phyloP scores from a whole-genome alignment of 257 asterid genomes.

The Forsythia viridissima region DNA sequence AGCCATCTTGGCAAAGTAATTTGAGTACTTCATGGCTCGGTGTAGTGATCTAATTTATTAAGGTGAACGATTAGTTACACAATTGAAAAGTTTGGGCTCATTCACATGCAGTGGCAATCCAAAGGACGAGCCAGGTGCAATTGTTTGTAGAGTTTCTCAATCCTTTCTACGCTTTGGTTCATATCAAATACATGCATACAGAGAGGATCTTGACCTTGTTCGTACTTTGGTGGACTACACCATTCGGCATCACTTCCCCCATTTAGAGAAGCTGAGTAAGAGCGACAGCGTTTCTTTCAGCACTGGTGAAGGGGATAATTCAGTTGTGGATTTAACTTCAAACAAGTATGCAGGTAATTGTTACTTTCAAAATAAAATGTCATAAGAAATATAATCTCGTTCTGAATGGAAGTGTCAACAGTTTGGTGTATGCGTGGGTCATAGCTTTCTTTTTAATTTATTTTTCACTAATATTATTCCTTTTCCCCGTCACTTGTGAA shows the following conservation, averaged over 20 bases:
- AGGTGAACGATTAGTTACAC: background rate
- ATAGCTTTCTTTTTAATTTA: background rate
- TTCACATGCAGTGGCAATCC: constrained; percentile 82
- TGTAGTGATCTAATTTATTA: background rate
- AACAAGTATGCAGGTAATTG: constrained; percentile 88
- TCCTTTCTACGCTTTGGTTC: constrained; percentile 97
- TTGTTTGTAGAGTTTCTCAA: constrained; percentile 92
- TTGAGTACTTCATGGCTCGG: background rate
- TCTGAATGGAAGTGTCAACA: background rate
- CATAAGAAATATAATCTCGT: background rate
- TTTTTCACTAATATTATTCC: background rate
- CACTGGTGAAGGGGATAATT: constrained; percentile 80
- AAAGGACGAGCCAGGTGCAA: constrained; percentile 97
- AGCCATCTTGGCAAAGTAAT: background rate
- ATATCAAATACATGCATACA: constrained; percentile 85
- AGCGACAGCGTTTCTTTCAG: constrained; percentile 82
- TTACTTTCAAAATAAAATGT: background rate
- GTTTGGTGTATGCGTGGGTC: background rate
- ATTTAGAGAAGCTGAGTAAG: constrained; percentile 75
- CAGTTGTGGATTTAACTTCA: constrained; percentile 89
- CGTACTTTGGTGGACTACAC: constrained; percentile 83
- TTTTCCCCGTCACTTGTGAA: background rate
- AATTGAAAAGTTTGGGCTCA: constrained; percentile 9
- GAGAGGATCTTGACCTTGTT: constrained; percentile 78
- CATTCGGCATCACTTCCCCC: constrained; percentile 83